Conservation (phyloP, 257 asterid genomes). For the Coffea canephora region DNA sequence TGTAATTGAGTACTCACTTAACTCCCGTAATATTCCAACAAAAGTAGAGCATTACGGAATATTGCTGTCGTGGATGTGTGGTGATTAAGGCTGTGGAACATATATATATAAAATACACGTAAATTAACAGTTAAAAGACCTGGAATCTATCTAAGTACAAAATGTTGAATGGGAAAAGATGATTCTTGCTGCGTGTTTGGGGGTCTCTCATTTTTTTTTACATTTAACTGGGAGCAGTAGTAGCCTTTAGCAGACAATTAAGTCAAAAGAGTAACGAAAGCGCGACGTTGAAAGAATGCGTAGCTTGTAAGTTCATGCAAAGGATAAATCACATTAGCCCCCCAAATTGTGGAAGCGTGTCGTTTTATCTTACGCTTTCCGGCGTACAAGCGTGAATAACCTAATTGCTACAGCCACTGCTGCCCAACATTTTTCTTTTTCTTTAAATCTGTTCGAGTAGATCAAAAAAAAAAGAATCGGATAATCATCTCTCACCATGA, state of each 20-base stretch:
- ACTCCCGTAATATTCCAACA: no score
- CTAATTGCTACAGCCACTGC: background rate
- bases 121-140: background rate
- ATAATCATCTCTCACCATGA: background rate
- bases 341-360: background rate
- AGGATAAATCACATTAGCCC: conserved; percentile 6
- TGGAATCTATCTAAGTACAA: background rate
- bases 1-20: no score
- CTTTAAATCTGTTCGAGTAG: no score
- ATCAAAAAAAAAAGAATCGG: background rate
- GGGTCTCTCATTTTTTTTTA: no score
- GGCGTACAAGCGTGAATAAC: conserved; percentile 50
- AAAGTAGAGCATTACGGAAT: background rate
- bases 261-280: conserved; percentile 56
- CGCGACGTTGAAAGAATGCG: conserved; percentile 70
- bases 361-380: conserved; percentile 31
- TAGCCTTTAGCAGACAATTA: background rate
- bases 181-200: background rate
- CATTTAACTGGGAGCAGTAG: no score
- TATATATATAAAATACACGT: background rate
- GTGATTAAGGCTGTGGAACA: background rate
- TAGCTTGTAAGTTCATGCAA: conserved; percentile 65
- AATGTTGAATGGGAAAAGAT: background rate
- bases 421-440: background rate
- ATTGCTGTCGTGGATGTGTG: background rate